Conservation (phyloP, 169 alveolate species). For the Cryptosporidium sp. region DNA sequence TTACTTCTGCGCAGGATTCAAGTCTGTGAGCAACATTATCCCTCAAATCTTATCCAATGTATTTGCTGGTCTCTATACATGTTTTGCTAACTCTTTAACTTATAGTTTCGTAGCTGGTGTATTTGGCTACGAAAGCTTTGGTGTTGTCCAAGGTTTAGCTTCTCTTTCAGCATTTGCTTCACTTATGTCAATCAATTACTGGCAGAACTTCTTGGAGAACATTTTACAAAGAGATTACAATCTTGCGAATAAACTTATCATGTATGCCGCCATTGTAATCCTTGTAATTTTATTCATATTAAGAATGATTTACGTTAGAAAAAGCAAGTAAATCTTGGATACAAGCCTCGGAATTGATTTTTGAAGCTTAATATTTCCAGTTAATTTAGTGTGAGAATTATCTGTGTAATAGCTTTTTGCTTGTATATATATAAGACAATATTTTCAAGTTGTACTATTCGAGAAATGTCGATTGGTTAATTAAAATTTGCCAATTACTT, state of each 20-base stretch:
- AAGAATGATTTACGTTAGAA: conserved; percentile 23
- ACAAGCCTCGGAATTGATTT: background rate
- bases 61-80: conserved; percentile 73
- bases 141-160: conserved; percentile 69
- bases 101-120: conserved; percentile 73
- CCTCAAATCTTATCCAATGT: conserved; percentile 69
- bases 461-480: background rate
- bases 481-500: no score
- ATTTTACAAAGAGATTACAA: conserved; percentile 22
- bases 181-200: conserved; percentile 19
- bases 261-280: conserved; percentile 13
- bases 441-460: no score
- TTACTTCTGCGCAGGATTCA: conserved; percentile 51
- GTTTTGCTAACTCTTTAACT: conserved; percentile 59
- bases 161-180: conserved; percentile 58
- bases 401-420: background rate
- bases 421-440: no score
- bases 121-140: conserved; percentile 58
- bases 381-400: background rate
- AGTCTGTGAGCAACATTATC: conserved; percentile 49
- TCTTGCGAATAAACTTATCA: conserved; percentile 28
- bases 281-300: background rate
- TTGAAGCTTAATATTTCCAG: background rate
- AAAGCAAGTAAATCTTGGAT: background rate
- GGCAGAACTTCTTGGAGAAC: conserved; percentile 46